Percentiles rank a stretch among this genome's conserved stretches.
Conservation (phyloP, 345 rosid species). For the Zanthoxylum bungeanum region DNA sequence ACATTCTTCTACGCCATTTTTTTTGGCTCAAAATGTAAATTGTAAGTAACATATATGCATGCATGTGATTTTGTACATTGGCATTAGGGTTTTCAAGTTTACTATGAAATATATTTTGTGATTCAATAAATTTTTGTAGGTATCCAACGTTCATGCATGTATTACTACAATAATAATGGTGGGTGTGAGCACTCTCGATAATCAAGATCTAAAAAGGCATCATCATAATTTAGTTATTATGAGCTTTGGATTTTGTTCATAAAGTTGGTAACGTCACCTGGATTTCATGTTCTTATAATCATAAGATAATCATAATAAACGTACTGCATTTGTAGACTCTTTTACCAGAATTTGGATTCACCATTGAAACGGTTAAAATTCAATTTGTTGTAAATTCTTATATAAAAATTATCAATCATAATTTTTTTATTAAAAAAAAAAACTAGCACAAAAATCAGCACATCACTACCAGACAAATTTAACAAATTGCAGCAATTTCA, state of each 20-base stretch:
- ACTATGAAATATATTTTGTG: conserved; percentile 10
- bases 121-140: conserved; percentile 12
- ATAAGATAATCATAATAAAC: background rate
- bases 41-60: conserved; percentile 25
- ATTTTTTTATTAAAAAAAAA: no score
- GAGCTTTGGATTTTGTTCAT: background rate
- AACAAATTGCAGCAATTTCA: conserved; percentile 9
- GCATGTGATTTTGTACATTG: conserved; percentile 39
- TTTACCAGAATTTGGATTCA: no score
- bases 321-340: background rate
- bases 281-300: background rate
- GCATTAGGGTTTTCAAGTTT: conserved; percentile 21
- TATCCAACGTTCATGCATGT: background rate
- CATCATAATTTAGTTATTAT: background rate
- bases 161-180: no score
- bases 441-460: no score
- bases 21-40: background rate
- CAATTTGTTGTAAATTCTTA: no score
- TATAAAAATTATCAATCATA: no score
- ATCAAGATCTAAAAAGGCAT: background rate
- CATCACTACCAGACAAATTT: background rate
- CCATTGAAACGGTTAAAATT: no score
- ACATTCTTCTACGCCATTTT: conserved; percentile 26
- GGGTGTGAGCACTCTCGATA: background rate
- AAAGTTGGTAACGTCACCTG: background rate